Evolutionary conservation across 2,329 filamentous ascomycete species (phyloP), one percentile per base, ranked within the genome.

Genomic region (Aspergillus jensenii): DNA sequence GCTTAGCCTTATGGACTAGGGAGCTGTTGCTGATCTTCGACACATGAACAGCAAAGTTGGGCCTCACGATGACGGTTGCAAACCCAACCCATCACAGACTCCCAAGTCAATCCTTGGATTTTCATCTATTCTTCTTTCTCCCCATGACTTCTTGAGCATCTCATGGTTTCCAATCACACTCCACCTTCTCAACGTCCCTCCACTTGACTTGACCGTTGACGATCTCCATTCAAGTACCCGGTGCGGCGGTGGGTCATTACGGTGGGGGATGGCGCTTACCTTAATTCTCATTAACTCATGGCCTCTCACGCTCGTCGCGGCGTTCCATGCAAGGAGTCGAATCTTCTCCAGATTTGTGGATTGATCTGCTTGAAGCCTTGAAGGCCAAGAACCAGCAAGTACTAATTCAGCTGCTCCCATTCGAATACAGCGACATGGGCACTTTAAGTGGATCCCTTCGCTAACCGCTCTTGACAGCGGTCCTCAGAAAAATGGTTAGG

Each of bases 261-360:
- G 31, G 49, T 52, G 37, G 58, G 59, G 61, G 62, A 65, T 65
- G 61, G 62, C 59, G 64, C 57, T 53, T 65, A 66, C 61, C 59
- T 62, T 65, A 65, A 62, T 66, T 55, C 54, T 52, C 52, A 58
- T 65, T 55, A 61, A 60, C 55, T 64, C 46, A 25, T 46, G 15
- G 27, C 27, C 27, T 31, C 27, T 31, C 27, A 11, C 27, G 27
- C 35, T 56, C 41, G 41, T 51, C n/a, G 37, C 37, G 33, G 41
- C 46, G 9, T 27, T 39, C 35, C 52, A 61, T 62, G 62, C 62
- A 64, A 64, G 62, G 61, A 54, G 52, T 15, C 43, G 9, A 43
- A 14, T 21, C 23, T 58, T 47, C 35, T 37, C 43, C 43, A 41
- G 56, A 27, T 3, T 31, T 43, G 37, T 39, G 25, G 31, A 37